Conservation (phyloP, 1,284 basidiomycete genomes). For the Boletellus sp. region DNA sequence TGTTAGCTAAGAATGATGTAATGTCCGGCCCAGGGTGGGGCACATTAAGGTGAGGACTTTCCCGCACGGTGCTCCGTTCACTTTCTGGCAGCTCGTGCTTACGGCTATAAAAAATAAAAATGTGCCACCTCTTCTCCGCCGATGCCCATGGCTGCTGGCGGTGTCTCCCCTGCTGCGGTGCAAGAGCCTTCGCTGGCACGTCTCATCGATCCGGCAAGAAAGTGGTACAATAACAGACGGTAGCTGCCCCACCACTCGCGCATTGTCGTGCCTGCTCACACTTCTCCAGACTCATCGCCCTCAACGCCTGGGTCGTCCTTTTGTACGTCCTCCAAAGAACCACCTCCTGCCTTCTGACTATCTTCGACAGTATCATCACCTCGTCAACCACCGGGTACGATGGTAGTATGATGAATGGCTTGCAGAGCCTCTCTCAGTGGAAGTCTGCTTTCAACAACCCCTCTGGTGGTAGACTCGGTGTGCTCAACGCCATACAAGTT, state of each 20-base stretch:
- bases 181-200: constrained; percentile 44
- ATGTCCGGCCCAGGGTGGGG: too few relatives aligned
- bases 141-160: constrained; percentile 50
- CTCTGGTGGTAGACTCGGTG: constrained; percentile 53
- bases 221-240: constrained; percentile 67
- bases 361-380: constrained; percentile 55
- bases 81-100: too few relatives aligned
- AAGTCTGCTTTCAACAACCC: constrained; percentile 54
- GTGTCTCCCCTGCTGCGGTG: constrained; percentile 31
- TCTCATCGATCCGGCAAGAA: constrained; percentile 60
- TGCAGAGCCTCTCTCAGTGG: constrained; percentile 66
- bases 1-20: too few relatives aligned
- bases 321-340: constrained; percentile 40
- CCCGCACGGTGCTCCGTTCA: too few relatives aligned
- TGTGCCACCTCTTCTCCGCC: constrained; percentile 9
- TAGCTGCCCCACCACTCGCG: not conserved
- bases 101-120: too few relatives aligned
- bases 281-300: constrained; percentile 49
- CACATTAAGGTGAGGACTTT: too few relatives aligned
- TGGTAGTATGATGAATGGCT: constrained; percentile 74
- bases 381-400: constrained; percentile 77
- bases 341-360: constrained; percentile 4
- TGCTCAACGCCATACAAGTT: constrained; percentile 76
- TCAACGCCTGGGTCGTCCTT: constrained; percentile 68
- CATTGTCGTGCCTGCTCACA: constrained; percentile 1